Conservation (phyloP, 2,329 filamentous ascomycete species). For the Colletotrichum incanum region DNA sequence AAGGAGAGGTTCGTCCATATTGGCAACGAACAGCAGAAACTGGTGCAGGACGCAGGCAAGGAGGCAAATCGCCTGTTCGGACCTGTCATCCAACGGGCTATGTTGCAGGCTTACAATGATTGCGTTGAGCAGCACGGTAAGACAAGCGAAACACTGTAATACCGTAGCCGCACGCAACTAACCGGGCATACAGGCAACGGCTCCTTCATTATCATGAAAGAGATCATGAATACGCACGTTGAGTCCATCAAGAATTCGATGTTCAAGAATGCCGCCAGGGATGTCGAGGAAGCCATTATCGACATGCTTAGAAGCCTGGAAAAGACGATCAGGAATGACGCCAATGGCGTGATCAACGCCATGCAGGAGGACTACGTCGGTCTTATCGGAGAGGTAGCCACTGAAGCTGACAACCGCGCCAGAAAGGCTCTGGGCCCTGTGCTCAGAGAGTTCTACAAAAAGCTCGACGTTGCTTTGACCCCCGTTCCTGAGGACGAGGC, state of each 20-base stretch:
- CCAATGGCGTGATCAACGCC: conserved; percentile 53
- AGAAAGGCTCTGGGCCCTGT: conserved; percentile 20
- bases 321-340: background rate
- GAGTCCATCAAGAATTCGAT: conserved; percentile 36
- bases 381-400: conserved; percentile 43
- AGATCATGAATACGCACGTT: conserved; percentile 45
- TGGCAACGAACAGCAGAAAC: background rate
- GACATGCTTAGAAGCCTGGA: background rate
- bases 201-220: conserved; percentile 46
- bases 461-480: background rate
- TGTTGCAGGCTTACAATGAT: conserved; percentile 1
- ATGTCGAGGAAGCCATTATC: conserved; percentile 36
- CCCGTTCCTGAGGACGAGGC: background rate
- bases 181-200: conserved; percentile 40
- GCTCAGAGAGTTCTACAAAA: conserved; percentile 14
- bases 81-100: background rate
- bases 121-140: conserved; percentile 14
- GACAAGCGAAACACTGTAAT: background rate
- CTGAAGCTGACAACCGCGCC: conserved; percentile 13
- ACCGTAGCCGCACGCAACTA: background rate
- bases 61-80: conserved; percentile 44
- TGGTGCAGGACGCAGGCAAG: conserved; percentile 39
- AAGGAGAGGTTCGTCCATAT: conserved; percentile 4
- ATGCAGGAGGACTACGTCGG: conserved; percentile 45
- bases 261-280: conserved; percentile 41